A percentile compares a stretch with the other conserved stretches of the same genome.
These are phyloP conservation scores for Fusarium nelsonii DNA, from an alignment of 2,329 filamentous ascomycete genomes.

Conservation along the genomic window DNA sequence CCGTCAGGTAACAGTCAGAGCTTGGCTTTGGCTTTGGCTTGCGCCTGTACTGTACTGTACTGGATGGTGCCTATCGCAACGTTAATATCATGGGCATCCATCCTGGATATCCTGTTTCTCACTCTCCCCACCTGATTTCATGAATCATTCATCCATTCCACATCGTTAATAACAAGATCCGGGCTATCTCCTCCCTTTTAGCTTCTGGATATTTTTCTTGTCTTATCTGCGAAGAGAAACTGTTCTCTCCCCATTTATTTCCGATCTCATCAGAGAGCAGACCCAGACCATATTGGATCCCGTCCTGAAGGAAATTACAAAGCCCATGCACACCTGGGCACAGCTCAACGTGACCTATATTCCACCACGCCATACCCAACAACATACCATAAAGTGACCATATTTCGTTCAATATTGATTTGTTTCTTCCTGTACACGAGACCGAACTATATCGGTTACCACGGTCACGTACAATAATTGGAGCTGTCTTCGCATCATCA, in stretches of 20 bases:
- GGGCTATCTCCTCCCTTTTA: background rate
- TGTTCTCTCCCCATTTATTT: background rate
- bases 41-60: background rate
- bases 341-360: slow-evolving; percentile 36
- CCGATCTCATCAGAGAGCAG: background rate
- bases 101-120: background rate
- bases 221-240: background rate
- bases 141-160: slow-evolving; percentile 38
- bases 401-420: slow-evolving; percentile 21
- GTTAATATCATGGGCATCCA: slow-evolving; percentile 29
- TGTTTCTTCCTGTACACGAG: slow-evolving; percentile 18
- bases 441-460: slow-evolving; percentile 5
- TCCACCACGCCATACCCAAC: slow-evolving; percentile 36
- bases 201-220: background rate
- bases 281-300: background rate
- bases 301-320: slow-evolving; percentile 35
- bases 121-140: slow-evolving; percentile 21
- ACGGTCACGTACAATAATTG: background rate
- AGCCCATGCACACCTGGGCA: slow-evolving; percentile 35
- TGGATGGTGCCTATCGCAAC: slow-evolving; percentile 25
- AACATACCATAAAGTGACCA: slow-evolving; percentile 40
- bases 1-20: slow-evolving; percentile 1
- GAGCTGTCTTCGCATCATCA: slow-evolving; percentile 8
- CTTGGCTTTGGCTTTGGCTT: slow-evolving; percentile 2
- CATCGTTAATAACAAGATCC: background rate